These are phyloP conservation scores for Verticillium nubilum DNA, from an alignment of 2,329 filamentous ascomycete species.

Conservation along the genomic window DNA sequence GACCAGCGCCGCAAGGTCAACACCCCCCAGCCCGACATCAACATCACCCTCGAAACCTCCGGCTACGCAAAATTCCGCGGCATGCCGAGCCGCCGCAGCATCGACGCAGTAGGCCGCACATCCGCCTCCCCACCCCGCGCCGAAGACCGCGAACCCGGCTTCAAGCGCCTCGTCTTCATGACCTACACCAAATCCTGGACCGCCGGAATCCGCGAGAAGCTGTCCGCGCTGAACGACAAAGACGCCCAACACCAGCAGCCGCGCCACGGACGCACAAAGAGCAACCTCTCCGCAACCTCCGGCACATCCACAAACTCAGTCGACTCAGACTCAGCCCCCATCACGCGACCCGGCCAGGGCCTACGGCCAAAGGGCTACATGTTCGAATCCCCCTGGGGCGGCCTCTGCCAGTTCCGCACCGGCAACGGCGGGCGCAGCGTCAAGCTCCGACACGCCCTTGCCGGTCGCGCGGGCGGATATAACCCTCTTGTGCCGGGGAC, in stretches of 20 bases:
- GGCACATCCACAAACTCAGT: conserved; percentile 17
- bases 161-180: conserved; percentile 55
- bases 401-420: conserved; percentile 79
- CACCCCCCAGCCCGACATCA: conserved; percentile 35
- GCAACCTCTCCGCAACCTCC: conserved; percentile 13
- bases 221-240: conserved; percentile 24
- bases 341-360: conserved; percentile 39
- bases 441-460: conserved; percentile 68
- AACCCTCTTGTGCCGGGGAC: not conserved
- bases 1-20: conserved; percentile 11
- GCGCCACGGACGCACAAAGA: conserved; percentile 21
- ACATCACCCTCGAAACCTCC: conserved; percentile 46
- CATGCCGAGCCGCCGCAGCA: conserved; percentile 33
- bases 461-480: conserved; percentile 14
- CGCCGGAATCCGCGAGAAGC: conserved; percentile 38
- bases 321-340: conserved; percentile 26
- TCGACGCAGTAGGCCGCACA: conserved; percentile 19
- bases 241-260: conserved; percentile 5
- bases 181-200: conserved; percentile 45
- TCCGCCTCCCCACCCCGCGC: conserved; percentile 5
- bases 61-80: conserved; percentile 54
- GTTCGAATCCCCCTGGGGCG: conserved; percentile 83
- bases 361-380: conserved; percentile 62
- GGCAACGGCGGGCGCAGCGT: conserved; percentile 69
- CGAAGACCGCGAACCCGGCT: conserved; percentile 18